Conservation (phyloP, 2,329 filamentous ascomycete species). For the Sporothrix pallida region DNA sequence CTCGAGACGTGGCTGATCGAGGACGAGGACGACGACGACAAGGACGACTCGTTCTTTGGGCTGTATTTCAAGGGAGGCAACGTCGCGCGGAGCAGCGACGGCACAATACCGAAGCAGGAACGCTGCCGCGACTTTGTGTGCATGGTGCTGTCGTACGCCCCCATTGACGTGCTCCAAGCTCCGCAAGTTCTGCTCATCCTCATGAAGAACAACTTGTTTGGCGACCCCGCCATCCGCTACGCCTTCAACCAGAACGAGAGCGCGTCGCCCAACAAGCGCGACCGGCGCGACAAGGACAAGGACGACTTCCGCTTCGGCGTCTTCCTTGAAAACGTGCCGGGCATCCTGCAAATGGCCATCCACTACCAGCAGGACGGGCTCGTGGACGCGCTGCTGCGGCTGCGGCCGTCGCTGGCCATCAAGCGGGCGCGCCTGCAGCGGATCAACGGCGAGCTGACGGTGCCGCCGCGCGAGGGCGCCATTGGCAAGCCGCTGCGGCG, state of each 20-base stretch:
- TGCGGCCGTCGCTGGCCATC: conserved; percentile 2
- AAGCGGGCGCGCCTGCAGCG: not conserved
- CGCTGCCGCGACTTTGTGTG: not conserved
- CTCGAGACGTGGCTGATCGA: not conserved
- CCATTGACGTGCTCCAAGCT: not conserved
- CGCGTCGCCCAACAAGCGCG: too few species aligned
- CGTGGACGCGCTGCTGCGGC: conserved; percentile 28
- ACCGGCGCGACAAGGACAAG: too few species aligned
- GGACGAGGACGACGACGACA: not conserved
- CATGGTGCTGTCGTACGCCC: not conserved
- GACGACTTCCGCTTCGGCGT: not conserved
- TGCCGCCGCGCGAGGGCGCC: too few species aligned
- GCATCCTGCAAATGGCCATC: conserved; percentile 30
- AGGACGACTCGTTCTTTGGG: not conserved
- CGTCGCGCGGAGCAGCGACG: not conserved
- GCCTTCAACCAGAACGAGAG: too few species aligned
- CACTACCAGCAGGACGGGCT: conserved; percentile 26
- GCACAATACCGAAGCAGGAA: too few species aligned
- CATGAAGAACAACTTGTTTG: too few species aligned
- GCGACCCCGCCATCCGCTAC: too few species aligned
- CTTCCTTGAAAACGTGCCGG: not conserved
- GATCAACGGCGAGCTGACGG: not conserved
- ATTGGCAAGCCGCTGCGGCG: too few species aligned
- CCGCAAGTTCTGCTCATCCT: not conserved
- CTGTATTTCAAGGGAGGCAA: not conserved